Base-by-base conservation (phyloP, 306 rosid species). In the Cicer yamashitae region DNA sequence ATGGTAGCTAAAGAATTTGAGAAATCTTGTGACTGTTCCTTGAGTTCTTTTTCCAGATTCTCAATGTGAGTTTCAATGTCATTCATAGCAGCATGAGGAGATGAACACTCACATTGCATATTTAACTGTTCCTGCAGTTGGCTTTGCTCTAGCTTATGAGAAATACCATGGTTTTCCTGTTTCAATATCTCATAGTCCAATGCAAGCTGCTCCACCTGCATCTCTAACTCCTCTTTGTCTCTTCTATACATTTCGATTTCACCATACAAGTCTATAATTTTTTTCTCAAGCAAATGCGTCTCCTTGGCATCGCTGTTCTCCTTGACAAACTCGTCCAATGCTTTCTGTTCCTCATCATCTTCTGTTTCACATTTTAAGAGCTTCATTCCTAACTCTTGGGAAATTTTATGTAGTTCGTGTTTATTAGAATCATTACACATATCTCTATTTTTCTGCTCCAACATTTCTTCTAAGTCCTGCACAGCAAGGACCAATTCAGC, bases 131-230 rank as follows among this genome's bases (percentile, higher is more conserved):
- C 99, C 60, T 96, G 89, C 54, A 96, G 79, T 84, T 88, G 87
- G 84, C 93, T 92, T 81, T 90, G 99, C 90, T 96, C 94, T 39
- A 96, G 81, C 83, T 83, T 89, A 87, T 84, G 80, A 4, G 90
- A 72, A 54, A 92, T 87, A 37, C 82, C 89, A 77, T 92, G 99
- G 85, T 96, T 96, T 88, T 92, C 97, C 78, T 96, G 99, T 69
- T 92, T 96, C 91, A 96, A 53, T 83, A 96, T 90, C 85, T 96
- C 99, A 83, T 89, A 92, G 87, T 96, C 99, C 25, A 96, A 91
- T 9, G 97, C 99, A 79, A 96, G 96, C 79, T 96, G 99, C 86
- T 92, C 99, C 87, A 96, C 83, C 76, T 90, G 98, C 93, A 90
- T 88, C 84, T 96, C 99, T 22, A 96, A 79, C 77, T 92, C 99